A percentile compares a stretch with the other conserved stretches of the same genome.
These are phyloP conservation scores for Corynespora cassiicola DNA, from an alignment of 2,329 filamentous ascomycete species.

Conservation along the genomic window DNA sequence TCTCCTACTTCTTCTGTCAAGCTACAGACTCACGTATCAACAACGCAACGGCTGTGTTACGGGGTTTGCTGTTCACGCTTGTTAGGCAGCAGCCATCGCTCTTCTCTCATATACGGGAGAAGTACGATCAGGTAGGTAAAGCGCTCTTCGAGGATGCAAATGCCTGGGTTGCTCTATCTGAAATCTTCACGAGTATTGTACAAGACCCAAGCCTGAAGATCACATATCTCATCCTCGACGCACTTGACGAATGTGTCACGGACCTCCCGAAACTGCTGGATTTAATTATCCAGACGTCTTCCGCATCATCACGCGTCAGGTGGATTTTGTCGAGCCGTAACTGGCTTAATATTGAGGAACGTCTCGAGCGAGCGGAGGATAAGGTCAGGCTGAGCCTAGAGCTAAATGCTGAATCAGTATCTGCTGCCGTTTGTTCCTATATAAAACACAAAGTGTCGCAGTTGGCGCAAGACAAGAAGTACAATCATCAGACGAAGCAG, in stretches of 20 bases:
- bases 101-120: slow-evolving; percentile 8
- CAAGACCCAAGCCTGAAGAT: slow-evolving; percentile 29
- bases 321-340: slow-evolving; percentile 51
- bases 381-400: slow-evolving; percentile 38
- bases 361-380: slow-evolving; percentile 20
- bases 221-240: slow-evolving; percentile 9
- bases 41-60: slow-evolving; percentile 1
- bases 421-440: slow-evolving; percentile 45
- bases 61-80: slow-evolving; percentile 1
- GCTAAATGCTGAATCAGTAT: slow-evolving; percentile 41
- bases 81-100: slow-evolving; percentile 1
- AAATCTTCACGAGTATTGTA: slow-evolving; percentile 50
- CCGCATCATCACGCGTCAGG: slow-evolving; percentile 33
- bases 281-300: slow-evolving; percentile 6
- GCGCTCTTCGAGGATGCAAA: slow-evolving; percentile 43
- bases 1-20: slow-evolving; percentile 50
- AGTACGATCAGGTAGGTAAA: slow-evolving; percentile 42
- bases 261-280: slow-evolving; percentile 12
- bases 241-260: slow-evolving; percentile 12
- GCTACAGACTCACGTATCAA: slow-evolving; percentile 36
- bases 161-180: slow-evolving; percentile 30
- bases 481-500: slow-evolving; percentile 12
- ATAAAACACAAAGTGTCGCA: slow-evolving; percentile 43
- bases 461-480: slow-evolving; percentile 31
- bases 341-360: slow-evolving; percentile 40